These are phyloP conservation scores for Wickerhamomyces ciferrii DNA, from an alignment of 805 yeast genomes.

Conservation along the genomic window DNA sequence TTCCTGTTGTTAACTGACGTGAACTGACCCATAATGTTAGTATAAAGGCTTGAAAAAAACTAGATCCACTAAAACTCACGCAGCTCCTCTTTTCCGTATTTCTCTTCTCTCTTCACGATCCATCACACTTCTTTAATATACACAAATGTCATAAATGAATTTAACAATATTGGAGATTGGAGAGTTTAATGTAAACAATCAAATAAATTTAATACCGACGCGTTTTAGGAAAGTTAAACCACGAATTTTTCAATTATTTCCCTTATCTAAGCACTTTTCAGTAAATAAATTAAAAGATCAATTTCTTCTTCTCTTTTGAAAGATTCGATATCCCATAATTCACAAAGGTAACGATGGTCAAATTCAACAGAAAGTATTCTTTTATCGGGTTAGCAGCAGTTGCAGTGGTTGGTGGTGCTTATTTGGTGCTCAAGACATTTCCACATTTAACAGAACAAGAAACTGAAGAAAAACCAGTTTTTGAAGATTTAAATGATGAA, in stretches of 20 bases:
- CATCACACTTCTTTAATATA: conserved; percentile 2
- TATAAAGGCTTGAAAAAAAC: background rate
- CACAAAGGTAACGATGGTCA: conserved; percentile 4
- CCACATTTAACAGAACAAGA: conserved; percentile 8
- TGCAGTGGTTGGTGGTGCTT: conserved; percentile 12
- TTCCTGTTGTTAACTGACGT: conserved; percentile 7
- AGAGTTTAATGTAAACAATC: no score
- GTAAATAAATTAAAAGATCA: no score
- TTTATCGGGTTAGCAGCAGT: conserved; percentile 5
- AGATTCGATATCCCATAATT: no score
- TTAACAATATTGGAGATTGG: no score
- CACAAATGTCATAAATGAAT: no score
- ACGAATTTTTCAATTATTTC: background rate
- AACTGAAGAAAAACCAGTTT: background rate
- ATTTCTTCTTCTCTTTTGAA: no score
- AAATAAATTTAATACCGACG: background rate
- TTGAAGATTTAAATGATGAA: conserved; percentile 3
- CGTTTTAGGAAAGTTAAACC: background rate
- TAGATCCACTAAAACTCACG: background rate
- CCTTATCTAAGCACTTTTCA: background rate
- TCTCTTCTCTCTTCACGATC: conserved; percentile 13
- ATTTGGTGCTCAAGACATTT: conserved; percentile 11
- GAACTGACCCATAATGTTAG: conserved; percentile 2
- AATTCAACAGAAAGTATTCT: conserved; percentile 11
- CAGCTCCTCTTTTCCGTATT: conserved; percentile 5